Conservation (phyloP, 257 asterid genomes). For the Salvia hispanica region DNA sequence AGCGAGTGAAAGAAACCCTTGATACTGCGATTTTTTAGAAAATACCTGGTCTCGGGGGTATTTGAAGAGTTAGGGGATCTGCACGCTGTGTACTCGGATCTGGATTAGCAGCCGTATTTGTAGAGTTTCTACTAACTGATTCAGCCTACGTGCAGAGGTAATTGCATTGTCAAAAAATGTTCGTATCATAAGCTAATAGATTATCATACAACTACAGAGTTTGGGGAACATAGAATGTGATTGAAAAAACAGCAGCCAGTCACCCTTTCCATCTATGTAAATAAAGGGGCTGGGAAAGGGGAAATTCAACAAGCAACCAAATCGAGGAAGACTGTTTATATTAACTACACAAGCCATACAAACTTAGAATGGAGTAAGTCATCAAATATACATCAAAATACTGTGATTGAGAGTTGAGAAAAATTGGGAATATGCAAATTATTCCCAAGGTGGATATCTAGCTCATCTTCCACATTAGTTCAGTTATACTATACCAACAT, state of each 20-base stretch:
- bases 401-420: background rate
- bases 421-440: background rate
- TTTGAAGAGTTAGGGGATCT: constrained; percentile 62
- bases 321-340: background rate
- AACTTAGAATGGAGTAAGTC: constrained; percentile 5
- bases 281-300: no score
- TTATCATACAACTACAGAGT: constrained; percentile 4
- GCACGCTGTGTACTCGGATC: constrained; percentile 39
- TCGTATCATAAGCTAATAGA: constrained; percentile 3
- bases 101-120: constrained; percentile 32
- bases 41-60: constrained; percentile 61
- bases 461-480: background rate
- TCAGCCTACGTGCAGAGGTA: constrained; percentile 49
- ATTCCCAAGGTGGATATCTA: background rate
- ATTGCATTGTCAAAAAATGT: constrained; percentile 9
- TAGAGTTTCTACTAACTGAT: constrained; percentile 32
- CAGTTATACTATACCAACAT: background rate
- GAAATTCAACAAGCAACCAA: background rate
- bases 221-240: background rate
- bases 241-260: background rate
- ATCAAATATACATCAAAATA: background rate
- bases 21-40: constrained; percentile 46
- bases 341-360: background rate
- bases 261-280: constrained; percentile 11
- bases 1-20: constrained; percentile 48